A percentile compares a stretch with the other conserved stretches of the same genome.
Conservation (phyloP, 306 rosid genomes). For the Carpinus viminea region DNA sequence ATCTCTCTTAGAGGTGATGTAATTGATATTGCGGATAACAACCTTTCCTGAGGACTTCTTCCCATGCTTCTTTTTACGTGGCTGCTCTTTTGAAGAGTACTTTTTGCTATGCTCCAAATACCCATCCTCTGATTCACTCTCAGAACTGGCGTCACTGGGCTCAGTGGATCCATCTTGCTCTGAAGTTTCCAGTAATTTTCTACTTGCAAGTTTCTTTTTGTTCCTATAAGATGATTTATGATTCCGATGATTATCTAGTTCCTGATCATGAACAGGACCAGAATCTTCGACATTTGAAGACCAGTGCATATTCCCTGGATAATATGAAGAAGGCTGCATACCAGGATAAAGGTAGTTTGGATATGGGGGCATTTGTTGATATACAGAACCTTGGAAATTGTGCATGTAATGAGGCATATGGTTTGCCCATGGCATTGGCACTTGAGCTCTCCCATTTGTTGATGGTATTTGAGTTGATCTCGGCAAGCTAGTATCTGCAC, state of each 20-base stretch:
- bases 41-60: constrained; percentile 86
- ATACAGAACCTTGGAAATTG: constrained; percentile 81
- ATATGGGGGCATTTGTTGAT: constrained; percentile 80
- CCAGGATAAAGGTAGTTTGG: constrained; percentile 81
- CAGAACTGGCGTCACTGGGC: constrained; percentile 60
- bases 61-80: constrained; percentile 55
- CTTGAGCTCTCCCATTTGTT: constrained; percentile 67
- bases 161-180: constrained; percentile 59
- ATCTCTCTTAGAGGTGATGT: constrained; percentile 83
- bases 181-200: constrained; percentile 42
- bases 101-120: constrained; percentile 43
- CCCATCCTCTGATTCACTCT: constrained; percentile 67
- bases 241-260: constrained; percentile 41
- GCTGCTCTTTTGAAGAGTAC: constrained; percentile 43
- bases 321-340: constrained; percentile 79
- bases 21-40: constrained; percentile 93
- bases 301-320: constrained; percentile 88
- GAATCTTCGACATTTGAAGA: constrained; percentile 66
- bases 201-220: constrained; percentile 65
- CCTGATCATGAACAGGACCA: constrained; percentile 49
- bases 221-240: constrained; percentile 55
- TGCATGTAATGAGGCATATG: constrained; percentile 74
- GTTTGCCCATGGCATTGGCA: constrained; percentile 70
- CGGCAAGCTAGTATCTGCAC: constrained; percentile 59
- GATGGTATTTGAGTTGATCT: constrained; percentile 47